phyloP scores from a whole-genome alignment of 148 eudicot genomes.

The Persicaria tinctoria region DNA sequence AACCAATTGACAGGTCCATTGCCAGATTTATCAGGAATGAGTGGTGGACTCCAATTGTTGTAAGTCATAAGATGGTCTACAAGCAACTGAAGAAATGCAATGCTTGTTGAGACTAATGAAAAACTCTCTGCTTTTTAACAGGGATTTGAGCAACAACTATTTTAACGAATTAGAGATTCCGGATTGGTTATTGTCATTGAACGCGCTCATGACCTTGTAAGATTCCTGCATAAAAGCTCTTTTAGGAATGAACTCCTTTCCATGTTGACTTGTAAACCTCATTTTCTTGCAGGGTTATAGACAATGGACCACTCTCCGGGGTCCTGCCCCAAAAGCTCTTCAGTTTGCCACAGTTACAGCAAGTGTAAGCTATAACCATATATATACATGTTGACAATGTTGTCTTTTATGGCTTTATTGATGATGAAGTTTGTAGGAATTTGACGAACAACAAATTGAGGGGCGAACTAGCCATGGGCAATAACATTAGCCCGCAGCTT shows the following conservation, averaged over 20 bases:
- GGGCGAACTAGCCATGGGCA: slow-evolving; percentile 59
- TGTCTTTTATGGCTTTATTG: too few species aligned
- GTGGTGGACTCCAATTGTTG: slow-evolving; percentile 59
- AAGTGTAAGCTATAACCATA: slow-evolving; percentile 66
- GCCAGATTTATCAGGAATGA: slow-evolving; percentile 69
- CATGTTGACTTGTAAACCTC: not conserved
- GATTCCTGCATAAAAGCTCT: slow-evolving; percentile 13
- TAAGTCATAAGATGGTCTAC: slow-evolving; percentile 27
- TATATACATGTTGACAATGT: too few species aligned
- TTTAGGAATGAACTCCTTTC: not conserved
- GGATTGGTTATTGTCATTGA: slow-evolving; percentile 65
- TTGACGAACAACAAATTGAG: slow-evolving; percentile 66
- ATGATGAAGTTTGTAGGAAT: slow-evolving; percentile 38
- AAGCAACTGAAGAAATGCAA: not conserved
- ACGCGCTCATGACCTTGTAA: slow-evolving; percentile 78
- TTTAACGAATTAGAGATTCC: slow-evolving; percentile 66
- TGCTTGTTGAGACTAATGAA: slow-evolving; percentile 12
- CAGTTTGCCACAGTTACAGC: slow-evolving; percentile 53
- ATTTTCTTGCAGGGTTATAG: slow-evolving; percentile 43
- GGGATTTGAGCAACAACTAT: slow-evolving; percentile 86
- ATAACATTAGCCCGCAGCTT: slow-evolving; percentile 50
- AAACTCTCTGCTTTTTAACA: slow-evolving; percentile 10
- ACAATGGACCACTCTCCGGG: slow-evolving; percentile 64
- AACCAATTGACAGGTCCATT: slow-evolving; percentile 57
- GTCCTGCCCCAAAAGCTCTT: slow-evolving; percentile 51